Base-by-base conservation (phyloP, 2,329 filamentous ascomycete species). In the Sclerotinia minor region DNA sequence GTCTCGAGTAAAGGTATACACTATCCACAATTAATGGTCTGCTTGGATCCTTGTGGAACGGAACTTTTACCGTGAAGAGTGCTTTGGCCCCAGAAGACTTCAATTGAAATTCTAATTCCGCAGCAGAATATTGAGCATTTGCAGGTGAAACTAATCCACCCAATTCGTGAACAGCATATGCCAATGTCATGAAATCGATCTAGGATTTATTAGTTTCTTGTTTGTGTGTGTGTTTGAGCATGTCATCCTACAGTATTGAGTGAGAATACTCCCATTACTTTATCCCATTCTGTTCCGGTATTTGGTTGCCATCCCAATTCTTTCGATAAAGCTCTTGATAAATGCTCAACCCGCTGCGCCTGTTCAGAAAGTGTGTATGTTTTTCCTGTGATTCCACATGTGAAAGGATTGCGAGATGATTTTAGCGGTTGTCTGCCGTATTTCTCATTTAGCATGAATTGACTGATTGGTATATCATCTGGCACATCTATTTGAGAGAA, bases 71-170 rank as follows among this genome's bases (percentile, higher is more conserved):
- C 0, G 94, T 97, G 47, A 91, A 85, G 8, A 97, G 79, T 0
- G 85, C 90, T 75, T 87, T 91, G 44, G 92, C 91, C 0, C 86
- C 85, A 0, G 89, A 89, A 78, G 95, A 90, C 74, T 87, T 87
- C 68, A 97, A 83, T 80, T 97, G 94, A 75, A 91, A 92, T 11
- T 89, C 87, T 32, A 97, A 83, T 79, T 97, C 94, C 8, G 91
- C 86, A 29, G 86, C 86, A 0, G 91, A 96, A 79, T 96, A 97
- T 7, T 88, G 87, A 32, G 93, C 93, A 76, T 97, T 97, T 3
- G 92, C 93, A 0, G 94, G 92, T 26, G 89, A 91, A 19, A 91
- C 82, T 67, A 92, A 81, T 49, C 91, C 93, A n/a, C 87, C 87
- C 19, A 94, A 79, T 67, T 89, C 84, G 77, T 94, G 92, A 21